phyloP scores from a whole-genome alignment of 106 monocot genomes.

The Xerophyta viscosa region DNA sequence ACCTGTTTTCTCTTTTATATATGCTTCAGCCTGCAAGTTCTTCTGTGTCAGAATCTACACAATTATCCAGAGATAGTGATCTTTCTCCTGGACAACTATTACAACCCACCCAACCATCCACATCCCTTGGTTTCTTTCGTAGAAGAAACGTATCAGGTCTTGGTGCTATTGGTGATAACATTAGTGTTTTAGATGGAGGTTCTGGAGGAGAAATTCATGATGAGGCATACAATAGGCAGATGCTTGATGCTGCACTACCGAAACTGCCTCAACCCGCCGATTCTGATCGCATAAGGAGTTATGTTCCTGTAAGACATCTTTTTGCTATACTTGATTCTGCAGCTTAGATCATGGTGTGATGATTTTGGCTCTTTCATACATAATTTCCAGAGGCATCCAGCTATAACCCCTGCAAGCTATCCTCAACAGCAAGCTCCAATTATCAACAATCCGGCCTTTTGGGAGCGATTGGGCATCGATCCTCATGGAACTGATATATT shows the following conservation, averaged over 20 bases:
- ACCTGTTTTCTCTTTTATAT: too few relatives aligned
- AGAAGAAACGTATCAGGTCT: slow-evolving; percentile 80
- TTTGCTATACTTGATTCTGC: background rate
- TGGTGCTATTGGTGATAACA: slow-evolving; percentile 87
- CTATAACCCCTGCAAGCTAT: slow-evolving; percentile 76
- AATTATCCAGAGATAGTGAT: slow-evolving; percentile 57
- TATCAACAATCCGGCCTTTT: slow-evolving; percentile 84
- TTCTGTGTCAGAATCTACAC: slow-evolving; percentile 37
- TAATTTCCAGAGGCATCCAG: slow-evolving; percentile 69
- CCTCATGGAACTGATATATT: slow-evolving; percentile 58
- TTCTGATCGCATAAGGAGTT: slow-evolving; percentile 76
- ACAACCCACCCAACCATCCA: slow-evolving; percentile 53
- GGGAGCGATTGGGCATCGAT: slow-evolving; percentile 77
- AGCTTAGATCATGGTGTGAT: background rate
- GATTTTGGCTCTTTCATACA: background rate
- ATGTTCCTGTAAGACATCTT: slow-evolving; percentile 53
- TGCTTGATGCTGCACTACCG: slow-evolving; percentile 79
- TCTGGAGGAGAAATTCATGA: slow-evolving; percentile 60
- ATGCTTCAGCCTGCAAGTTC: slow-evolving; percentile 39
- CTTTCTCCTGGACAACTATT: slow-evolving; percentile 68
- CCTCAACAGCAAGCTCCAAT: slow-evolving; percentile 76
- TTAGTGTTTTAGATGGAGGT: slow-evolving; percentile 41
- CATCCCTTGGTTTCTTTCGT: slow-evolving; percentile 86
- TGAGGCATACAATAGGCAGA: slow-evolving; percentile 71
- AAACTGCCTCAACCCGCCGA: slow-evolving; percentile 93